A percentile compares a stretch with the other conserved stretches of the same genome.
Evolutionary conservation across 192 early-diverging fungal genomes (phyloP).

Genomic region (Backusella morwellensis): DNA sequence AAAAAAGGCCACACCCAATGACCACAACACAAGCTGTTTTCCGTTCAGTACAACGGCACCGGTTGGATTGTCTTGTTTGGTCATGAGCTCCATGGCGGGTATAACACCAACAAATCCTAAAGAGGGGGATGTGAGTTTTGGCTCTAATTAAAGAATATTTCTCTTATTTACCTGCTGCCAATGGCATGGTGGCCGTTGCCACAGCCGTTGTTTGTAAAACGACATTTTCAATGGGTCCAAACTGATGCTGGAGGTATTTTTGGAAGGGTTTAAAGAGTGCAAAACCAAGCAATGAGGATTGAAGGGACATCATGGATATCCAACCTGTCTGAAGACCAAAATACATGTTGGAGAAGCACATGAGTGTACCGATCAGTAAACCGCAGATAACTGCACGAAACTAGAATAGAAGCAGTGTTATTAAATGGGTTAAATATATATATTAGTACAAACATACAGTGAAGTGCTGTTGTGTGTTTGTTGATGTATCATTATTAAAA

Average conservation of each 20-base stretch:
- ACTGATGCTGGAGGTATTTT: slow-evolving; percentile 40
- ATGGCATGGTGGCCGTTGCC: slow-evolving; percentile 84
- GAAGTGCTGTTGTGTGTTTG: neutral
- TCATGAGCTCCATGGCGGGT: slow-evolving; percentile 74
- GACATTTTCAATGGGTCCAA: slow-evolving; percentile 83
- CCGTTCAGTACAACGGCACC: slow-evolving; percentile 52
- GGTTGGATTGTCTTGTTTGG: slow-evolving; percentile 51
- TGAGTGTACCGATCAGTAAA: slow-evolving; percentile 60
- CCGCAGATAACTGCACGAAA: slow-evolving; percentile 55
- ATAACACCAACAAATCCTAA: slow-evolving; percentile 80
- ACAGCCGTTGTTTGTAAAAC: slow-evolving; percentile 80
- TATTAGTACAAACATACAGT: neutral
- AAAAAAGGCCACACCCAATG: slow-evolving; percentile 77
- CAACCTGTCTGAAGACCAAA: slow-evolving; percentile 83
- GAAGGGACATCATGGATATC: slow-evolving; percentile 78
- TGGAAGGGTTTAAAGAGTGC: slow-evolving; percentile 70
- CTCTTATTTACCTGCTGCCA: slow-evolving; percentile 49
- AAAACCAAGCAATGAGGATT: slow-evolving; percentile 72
- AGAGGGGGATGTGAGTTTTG: neutral
- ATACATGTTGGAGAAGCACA: slow-evolving; percentile 88
- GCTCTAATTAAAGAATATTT: too few species aligned
- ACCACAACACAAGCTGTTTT: slow-evolving; percentile 62
- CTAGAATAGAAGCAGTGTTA: slow-evolving; percentile 12
- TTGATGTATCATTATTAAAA: neutral
- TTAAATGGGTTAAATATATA: neutral